Evolutionary conservation across 805 yeast genomes (phyloP).

Genomic region (Cyberlindnera meyerae): DNA sequence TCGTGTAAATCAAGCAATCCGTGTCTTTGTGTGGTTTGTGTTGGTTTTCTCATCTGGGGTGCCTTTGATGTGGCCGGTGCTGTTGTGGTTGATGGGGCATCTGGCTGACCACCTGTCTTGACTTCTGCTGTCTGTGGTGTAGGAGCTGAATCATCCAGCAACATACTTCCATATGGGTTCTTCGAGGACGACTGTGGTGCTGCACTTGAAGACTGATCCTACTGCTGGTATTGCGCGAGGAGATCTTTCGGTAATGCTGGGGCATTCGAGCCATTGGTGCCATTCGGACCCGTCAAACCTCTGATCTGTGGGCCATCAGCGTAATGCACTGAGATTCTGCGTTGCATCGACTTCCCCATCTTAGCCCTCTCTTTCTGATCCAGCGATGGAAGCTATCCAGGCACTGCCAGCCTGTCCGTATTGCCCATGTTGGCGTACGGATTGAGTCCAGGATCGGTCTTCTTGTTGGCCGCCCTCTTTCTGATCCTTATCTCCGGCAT

Average conservation of each 20-base stretch:
- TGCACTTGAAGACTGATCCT: background rate
- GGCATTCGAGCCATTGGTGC: constrained; percentile 6
- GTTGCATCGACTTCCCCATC: constrained; percentile 38
- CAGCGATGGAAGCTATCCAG: constrained; percentile 28
- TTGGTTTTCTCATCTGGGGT: constrained; percentile 3
- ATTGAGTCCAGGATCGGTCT: constrained; percentile 3
- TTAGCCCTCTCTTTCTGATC: constrained; percentile 32
- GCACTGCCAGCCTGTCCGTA: constrained; percentile 7
- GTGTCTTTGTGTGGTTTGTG: constrained; percentile 4
- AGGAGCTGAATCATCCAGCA: constrained; percentile 1
- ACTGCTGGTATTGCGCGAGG: constrained; percentile 14
- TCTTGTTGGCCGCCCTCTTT: background rate
- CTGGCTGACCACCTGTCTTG: background rate
- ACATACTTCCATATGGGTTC: constrained; percentile 4
- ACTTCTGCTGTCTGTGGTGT: background rate
- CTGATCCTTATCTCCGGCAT: too few relatives aligned
- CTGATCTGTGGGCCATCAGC: constrained; percentile 15
- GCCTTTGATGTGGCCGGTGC: background rate
- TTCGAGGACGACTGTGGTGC: background rate
- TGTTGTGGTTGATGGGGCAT: background rate
- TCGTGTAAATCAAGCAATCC: constrained; percentile 18
- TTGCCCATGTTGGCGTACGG: constrained; percentile 17
- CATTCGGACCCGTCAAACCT: constrained; percentile 7
- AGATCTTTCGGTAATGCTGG: constrained; percentile 29
- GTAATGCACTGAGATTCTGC: constrained; percentile 40